phyloP scores from a whole-genome alignment of 805 yeast species.

The Lachancea nothofagi region DNA sequence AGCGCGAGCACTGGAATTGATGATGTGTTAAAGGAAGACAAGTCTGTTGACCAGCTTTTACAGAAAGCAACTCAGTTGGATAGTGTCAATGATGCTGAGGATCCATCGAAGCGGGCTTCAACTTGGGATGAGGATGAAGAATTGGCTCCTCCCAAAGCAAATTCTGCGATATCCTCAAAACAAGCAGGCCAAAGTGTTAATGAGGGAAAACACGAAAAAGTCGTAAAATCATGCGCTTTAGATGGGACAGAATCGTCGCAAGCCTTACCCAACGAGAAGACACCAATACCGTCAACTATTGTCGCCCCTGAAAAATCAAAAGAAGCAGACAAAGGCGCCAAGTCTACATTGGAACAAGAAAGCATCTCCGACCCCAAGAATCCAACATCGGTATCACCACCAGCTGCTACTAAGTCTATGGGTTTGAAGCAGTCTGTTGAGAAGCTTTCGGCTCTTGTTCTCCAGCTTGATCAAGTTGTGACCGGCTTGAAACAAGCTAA shows the following conservation, averaged over 20 bases:
- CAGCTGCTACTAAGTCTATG: slow-evolving; percentile 42
- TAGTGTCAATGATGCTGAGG: slow-evolving; percentile 30
- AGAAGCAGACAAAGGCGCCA: no score
- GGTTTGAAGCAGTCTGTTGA: slow-evolving; percentile 71
- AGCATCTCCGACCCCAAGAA: slow-evolving; percentile 1
- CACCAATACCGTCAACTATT: no score
- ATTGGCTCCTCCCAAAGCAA: slow-evolving; percentile 7
- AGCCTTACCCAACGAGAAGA: no score
- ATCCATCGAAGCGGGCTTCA: slow-evolving; percentile 31
- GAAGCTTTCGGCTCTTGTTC: slow-evolving; percentile 53
- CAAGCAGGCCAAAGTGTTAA: no score
- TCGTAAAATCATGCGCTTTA: no score
- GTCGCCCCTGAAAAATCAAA: no score
- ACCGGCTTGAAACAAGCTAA: slow-evolving; percentile 46
- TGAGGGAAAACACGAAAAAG: no score
- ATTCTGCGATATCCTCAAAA: no score
- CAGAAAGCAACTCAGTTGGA: slow-evolving; percentile 29
- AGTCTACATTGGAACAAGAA: no score
- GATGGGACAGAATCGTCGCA: no score
- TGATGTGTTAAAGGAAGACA: slow-evolving; percentile 22
- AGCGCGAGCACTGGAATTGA: slow-evolving; percentile 10
- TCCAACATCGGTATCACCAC: slow-evolving; percentile 12
- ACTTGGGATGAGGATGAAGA: slow-evolving; percentile 33
- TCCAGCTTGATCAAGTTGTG: slow-evolving; percentile 52
- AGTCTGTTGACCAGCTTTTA: slow-evolving; percentile 27